Evolutionary conservation across 805 yeast genomes (phyloP), one percentile per base, ranked within the genome.

Genomic region (Teunomyces pallodes): DNA sequence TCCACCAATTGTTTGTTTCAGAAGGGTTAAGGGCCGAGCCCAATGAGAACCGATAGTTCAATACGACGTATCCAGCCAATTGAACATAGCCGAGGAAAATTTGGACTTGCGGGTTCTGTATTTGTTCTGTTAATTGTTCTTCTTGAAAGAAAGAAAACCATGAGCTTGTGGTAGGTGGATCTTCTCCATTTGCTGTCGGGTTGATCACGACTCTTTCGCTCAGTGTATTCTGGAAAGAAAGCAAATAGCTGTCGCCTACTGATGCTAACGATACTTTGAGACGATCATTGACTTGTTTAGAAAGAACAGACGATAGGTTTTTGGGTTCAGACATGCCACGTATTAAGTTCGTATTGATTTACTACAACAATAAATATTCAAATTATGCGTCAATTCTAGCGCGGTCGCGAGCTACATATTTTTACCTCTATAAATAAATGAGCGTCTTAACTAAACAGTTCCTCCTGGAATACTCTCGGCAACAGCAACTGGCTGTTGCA

Each of bases 51-150:
- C 63, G 62, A 49, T 70, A 70, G 52, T 73, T 73, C 28, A 69
- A 61, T 7, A 70, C 67, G 10, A 68, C 66, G 36, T 65, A 70
- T 4, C 78, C 78, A 39, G 69, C 51, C 45, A 73, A 50, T 53
- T 73, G 78, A 17, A 72, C 49, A 50, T 72, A 64, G 0, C 76
- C 76, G 29, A 72, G 54, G 41, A 65, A 60, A 3, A 71, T 52
- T 5, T 51, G 16, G 5, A 29, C 31, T 6, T 28, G 43, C 4
- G 43, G 35, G 5, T 29, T 24, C 16, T n/a, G 27, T 13, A 9
- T 27, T 7, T 20, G 35, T n/a, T 20, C 43, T 10, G 43, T 20
- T 9, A 5, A 13, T 10, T 13, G 43, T 40, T 30, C 35, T 29
- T 31, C 35, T 45, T 33, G 26, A 17, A 45, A 45, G 26, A 28